Conservation (phyloP, 75 land plant species). For the Pinus taeda region DNA sequence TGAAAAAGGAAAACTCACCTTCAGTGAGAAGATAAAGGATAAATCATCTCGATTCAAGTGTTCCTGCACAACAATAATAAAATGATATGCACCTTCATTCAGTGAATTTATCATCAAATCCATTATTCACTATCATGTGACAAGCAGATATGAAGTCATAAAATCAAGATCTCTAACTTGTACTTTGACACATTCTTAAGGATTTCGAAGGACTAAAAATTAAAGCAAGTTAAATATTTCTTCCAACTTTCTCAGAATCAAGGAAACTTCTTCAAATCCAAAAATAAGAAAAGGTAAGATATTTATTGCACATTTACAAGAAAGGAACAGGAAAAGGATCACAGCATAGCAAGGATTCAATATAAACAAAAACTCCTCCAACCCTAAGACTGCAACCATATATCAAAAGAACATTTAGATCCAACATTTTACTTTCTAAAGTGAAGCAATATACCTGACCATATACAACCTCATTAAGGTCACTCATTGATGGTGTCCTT, state of each 20-base stretch:
- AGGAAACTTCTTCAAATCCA: neutral
- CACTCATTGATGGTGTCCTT: slow-evolving; percentile 96
- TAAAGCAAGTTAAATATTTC: neutral
- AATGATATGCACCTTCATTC: neutral
- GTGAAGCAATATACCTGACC: slow-evolving; percentile 71
- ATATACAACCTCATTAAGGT: slow-evolving; percentile 90
- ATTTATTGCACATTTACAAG: neutral
- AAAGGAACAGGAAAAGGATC: neutral
- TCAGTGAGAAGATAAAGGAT: slow-evolving; percentile 82
- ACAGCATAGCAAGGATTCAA: neutral
- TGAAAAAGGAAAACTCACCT: slow-evolving; percentile 39
- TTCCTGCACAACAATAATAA: slow-evolving; percentile 47
- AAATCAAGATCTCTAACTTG: neutral
- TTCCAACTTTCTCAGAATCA: neutral
- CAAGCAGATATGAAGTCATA: neutral
- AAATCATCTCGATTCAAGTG: slow-evolving; percentile 86
- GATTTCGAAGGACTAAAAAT: neutral
- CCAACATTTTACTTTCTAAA: neutral
- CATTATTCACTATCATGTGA: neutral
- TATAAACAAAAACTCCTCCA: neutral
- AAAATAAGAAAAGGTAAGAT: neutral
- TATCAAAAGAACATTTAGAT: neutral
- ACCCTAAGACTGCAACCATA: neutral
- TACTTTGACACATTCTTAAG: neutral
- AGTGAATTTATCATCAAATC: neutral